Evolutionary conservation across 257 asterid genomes (phyloP).

Genomic region (Cinchona pubescens): DNA sequence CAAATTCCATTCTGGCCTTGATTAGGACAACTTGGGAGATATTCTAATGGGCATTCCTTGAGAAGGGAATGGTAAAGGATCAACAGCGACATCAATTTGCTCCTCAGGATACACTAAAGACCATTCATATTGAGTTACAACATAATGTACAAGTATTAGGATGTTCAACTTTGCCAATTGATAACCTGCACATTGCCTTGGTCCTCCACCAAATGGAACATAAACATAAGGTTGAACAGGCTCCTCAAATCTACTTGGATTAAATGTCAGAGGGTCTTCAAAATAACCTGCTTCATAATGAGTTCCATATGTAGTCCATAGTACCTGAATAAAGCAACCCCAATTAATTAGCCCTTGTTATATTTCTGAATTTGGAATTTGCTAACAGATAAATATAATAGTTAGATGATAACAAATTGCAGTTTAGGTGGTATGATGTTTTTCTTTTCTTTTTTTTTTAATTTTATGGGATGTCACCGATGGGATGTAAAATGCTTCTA

Average conservation of each 20-base stretch:
- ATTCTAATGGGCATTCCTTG: conserved; percentile 79
- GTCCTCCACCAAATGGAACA: conserved; percentile 90
- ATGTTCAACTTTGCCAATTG: conserved; percentile 77
- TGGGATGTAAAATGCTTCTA: too few species aligned
- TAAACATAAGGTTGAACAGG: conserved; percentile 59
- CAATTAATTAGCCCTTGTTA: neutral
- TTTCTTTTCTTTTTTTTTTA: too few species aligned
- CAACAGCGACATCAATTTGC: conserved; percentile 53
- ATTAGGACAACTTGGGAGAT: conserved; percentile 48
- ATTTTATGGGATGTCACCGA: too few species aligned
- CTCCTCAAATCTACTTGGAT: conserved; percentile 70
- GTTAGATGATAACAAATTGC: too few species aligned
- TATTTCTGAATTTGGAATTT: neutral
- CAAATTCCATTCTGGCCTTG: neutral
- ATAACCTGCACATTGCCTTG: conserved; percentile 88
- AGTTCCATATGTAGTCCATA: conserved; percentile 91
- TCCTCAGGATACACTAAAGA: conserved; percentile 52
- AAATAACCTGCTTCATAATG: conserved; percentile 59
- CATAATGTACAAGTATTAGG: conserved; percentile 64
- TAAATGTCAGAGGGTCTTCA: conserved; percentile 60
- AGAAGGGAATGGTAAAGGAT: conserved; percentile 85
- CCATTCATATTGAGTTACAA: conserved; percentile 72
- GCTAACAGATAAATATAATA: too few species aligned
- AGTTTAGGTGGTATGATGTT: too few species aligned
- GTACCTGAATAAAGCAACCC: conserved; percentile 37